Evolutionary conservation across 2,329 filamentous ascomycete species (phyloP).

Genomic region (Cordyceps farinosa): DNA sequence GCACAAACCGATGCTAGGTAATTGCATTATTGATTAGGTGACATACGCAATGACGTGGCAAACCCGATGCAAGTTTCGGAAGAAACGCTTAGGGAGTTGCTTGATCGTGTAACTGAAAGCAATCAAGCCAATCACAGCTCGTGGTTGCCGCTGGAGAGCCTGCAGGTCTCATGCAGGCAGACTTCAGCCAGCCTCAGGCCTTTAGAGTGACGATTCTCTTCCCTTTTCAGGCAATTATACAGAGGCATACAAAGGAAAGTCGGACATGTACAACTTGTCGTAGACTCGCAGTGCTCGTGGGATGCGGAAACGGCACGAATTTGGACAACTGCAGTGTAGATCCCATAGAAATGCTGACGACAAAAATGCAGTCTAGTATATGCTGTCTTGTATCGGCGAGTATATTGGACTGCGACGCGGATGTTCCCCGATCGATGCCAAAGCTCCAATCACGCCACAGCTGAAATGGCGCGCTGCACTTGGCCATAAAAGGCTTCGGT

Average conservation of each 20-base stretch:
- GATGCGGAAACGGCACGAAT: too few species aligned
- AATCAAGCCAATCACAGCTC: not conserved
- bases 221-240: not conserved
- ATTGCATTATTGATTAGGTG: not conserved
- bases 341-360: not conserved
- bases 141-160: not conserved
- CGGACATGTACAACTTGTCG: not conserved
- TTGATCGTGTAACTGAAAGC: not conserved
- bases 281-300: not conserved
- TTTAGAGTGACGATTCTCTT: not conserved
- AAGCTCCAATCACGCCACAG: not conserved
- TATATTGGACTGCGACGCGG: not conserved
- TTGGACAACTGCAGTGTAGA: not conserved
- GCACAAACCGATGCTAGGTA: too few species aligned
- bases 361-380: not conserved
- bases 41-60: not conserved
- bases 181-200: not conserved
- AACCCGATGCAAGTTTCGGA: not conserved
- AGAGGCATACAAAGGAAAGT: too few species aligned
- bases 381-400: not conserved
- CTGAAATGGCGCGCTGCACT: not conserved
- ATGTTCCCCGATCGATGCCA: not conserved
- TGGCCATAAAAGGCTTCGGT: not conserved
- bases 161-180: not conserved
- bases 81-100: not conserved